Evolutionary conservation across 768 basidiomycete species (phyloP), one percentile per base, ranked within the genome.

Genomic region (Tubosaeta sp.): DNA sequence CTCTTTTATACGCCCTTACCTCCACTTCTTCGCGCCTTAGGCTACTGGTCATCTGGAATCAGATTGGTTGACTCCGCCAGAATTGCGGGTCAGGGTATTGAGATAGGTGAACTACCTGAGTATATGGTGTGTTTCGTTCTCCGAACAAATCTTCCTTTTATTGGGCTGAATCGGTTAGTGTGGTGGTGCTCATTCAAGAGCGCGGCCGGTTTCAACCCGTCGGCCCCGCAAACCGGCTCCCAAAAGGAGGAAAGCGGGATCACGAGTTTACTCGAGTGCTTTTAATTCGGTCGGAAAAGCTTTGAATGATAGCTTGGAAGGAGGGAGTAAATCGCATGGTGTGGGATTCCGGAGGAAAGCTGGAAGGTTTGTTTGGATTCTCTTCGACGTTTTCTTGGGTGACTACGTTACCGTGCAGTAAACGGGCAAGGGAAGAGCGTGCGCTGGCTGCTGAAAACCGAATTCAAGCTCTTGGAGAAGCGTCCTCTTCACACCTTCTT

Each of bases 31-130:
- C 19, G 3, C 5, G 16, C n/a, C 21, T 29, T 55, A 91, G 88
- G 89, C 9, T 88, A 84, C 60, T 92, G 88, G 87, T 91, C 89
- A 14, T 81, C 84, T 38, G 90, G 90, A 2, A 80, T 69, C 14
- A 78, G 87, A 42, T 73, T 92, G 12, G 73, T 73, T 1, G 88
- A 92, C 66, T 86, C 87, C 1, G 74, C 75, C 2, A 70, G 66
- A 35, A 65, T 87, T 21, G 67, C 69, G 0, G 79, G 80, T 3
- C 70, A 78, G 50, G 81, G 79, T 1, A 67, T 78, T 35, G 76
- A 76, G 32, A 64, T 66, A 21, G 80, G 76, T 3, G 85, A 85
- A 44, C 71, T 89, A 3, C 90, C 90, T 4, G 86, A 90, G 71
- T 90, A 83, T 62, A 79, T 90, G 75, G 89, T 89, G 43, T 34